Evolutionary conservation across 2,329 filamentous ascomycete genomes (phyloP), one percentile per base, ranked within the genome.

Genomic region (Neobulgaria alba): DNA sequence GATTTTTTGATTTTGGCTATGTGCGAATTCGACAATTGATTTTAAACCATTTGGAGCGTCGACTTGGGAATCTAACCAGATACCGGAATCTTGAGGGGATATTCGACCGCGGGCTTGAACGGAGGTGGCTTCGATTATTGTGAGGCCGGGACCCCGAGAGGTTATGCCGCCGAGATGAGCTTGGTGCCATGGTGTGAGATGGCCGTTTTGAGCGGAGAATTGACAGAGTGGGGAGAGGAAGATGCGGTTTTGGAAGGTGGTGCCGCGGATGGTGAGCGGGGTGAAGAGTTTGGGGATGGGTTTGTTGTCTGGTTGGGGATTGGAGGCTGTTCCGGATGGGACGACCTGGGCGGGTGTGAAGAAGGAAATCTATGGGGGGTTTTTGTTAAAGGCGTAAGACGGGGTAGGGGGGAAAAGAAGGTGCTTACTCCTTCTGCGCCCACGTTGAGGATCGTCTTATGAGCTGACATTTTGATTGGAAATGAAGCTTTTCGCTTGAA

Each of bases 1-100:
- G 38, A 85, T 77, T 49, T 83, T 77, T 56, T 87, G 79, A 57
- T 72, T 73, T 62, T 94, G 88, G 18, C 74, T 77, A 66, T 93
- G 87, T 2, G 82, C 76, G 48, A 88, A 93, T 46, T 93, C 84
- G 26, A 80, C 75, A 33, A 90, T 73, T 44, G 75, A 73, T 57
- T 72, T 74, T 43, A 93, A 65, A 12, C 46, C 46, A 2, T 23
- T 48, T n/a, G 38, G 21, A 0, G 80, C 79, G 48, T 73, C 79
- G 45, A 89, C 81, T 61, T 95, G 89, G 23, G 73, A 77, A 60
- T 95, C 89, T 47, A 82, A 71, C 89, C 88, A 95, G 5, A 95
- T 65, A 1, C 89, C 87, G 10, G 68, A 65, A 59, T 90, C 85
- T 59, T 89, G 71, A 1, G 87, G 86, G 1, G 84, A 83, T 66